Evolutionary conservation across 108 stramenopile genomes (phyloP), one percentile per base, ranked within the genome.

Genomic region (Skeletonema potamos): DNA sequence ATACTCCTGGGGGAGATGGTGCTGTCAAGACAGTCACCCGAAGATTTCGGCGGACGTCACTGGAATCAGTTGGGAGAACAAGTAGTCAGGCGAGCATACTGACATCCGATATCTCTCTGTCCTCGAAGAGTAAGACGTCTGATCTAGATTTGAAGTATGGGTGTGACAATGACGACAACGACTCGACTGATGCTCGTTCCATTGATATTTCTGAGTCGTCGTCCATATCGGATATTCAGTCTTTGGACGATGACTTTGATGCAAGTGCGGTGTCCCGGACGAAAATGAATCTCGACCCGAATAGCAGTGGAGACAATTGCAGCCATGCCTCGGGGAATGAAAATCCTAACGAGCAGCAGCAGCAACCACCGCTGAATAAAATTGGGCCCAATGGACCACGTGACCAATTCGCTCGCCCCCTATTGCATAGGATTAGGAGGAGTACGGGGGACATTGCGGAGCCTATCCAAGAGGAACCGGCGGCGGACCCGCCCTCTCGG

Each of bases 211-310:
- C 66, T 8, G 30, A 54, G 12, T 68, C 66, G 36, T 56, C 66
- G 20, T 57, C 32, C 18, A 32, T 57, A 26, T 66, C 48, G 4
- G 48, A 48, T 29, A 46, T 41, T 1, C 27, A 57, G 55, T 34
- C 20, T 26, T 34, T 51, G 29, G 66, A 68, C 12, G 66, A 68
- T 68, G 55, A 68, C 22, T 68, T 68, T 41, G 66, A 68, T 33
- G 56, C 32, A 1, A 56, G 54, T 57, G 54, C 11, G 17, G 66
- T 68, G 9, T 68, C 66, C 18, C 17, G 66, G 20, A 51, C n/a
- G 10, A 68, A 68, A 22, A 68, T 68, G 66, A 68, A 58, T 68
- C 43, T 68, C 26, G 36, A 68, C 33, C 17, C 13, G 0, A 28
- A 54, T 63, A 28, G 0, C n/a, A 24, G 1, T 10, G 48, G 48